Conservation (phyloP, 2,329 filamentous ascomycete species). For the Graphiopsis chlorocephala region DNA sequence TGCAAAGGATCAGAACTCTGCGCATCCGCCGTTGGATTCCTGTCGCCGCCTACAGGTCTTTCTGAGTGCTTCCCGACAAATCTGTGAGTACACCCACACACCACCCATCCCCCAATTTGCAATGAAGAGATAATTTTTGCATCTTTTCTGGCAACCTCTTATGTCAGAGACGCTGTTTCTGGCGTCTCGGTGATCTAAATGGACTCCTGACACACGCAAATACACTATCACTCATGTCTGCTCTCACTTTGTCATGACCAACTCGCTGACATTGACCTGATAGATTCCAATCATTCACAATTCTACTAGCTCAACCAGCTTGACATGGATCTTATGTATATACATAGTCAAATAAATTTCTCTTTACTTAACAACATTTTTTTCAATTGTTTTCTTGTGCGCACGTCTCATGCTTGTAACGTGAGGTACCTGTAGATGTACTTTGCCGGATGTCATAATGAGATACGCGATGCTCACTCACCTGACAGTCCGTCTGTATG, state of each 20-base stretch:
- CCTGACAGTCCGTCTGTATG: neutral
- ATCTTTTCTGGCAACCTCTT: conserved; percentile 94
- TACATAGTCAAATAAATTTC: neutral
- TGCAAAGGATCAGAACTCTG: neutral
- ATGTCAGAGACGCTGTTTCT: conserved; percentile 64
- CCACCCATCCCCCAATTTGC: neutral
- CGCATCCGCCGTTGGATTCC: neutral
- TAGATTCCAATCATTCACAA: neutral
- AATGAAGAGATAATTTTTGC: conserved; percentile 18
- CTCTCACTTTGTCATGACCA: neutral
- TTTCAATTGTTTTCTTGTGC: neutral
- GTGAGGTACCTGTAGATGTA: no score
- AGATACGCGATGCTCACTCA: neutral
- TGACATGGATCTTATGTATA: neutral
- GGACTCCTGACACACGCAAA: conserved; percentile 70
- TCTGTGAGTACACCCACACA: conserved; percentile 10
- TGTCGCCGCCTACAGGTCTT: neutral
- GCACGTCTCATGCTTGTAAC: neutral
- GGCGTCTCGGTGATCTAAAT: conserved; percentile 71
- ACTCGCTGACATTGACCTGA: conserved; percentile 5
- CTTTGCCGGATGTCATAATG: no score
- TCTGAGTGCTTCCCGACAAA: neutral
- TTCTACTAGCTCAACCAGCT: no score
- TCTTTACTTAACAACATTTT: neutral
- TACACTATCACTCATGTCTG: neutral